Evolutionary conservation across 345 rosid genomes (phyloP).

Genomic region (Erodium maritimum): DNA sequence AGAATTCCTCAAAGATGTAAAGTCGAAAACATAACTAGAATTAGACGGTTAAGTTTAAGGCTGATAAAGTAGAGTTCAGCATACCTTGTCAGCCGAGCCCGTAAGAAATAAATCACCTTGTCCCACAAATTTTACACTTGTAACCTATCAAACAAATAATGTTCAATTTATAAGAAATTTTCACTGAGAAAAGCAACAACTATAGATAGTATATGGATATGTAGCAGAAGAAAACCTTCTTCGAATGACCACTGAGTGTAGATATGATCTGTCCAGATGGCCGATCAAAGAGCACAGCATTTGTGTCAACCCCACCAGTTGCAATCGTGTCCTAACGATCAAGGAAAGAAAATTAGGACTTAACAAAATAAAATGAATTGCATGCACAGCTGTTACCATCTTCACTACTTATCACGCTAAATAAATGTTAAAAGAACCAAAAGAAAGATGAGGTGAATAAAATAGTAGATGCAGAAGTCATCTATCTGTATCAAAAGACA

Average conservation of each 20-base stretch:
- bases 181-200: neutral
- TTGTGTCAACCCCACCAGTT: slow-evolving; percentile 85
- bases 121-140: slow-evolving; percentile 76
- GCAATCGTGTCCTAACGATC: slow-evolving; percentile 65
- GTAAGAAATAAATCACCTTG: slow-evolving; percentile 53
- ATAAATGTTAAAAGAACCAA: neutral
- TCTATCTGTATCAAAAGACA: neutral
- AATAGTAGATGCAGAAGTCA: neutral
- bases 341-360: slow-evolving; percentile 5
- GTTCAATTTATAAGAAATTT: slow-evolving; percentile 6
- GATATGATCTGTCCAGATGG: slow-evolving; percentile 81
- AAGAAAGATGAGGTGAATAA: neutral
- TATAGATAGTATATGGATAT: too few species aligned
- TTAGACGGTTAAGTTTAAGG: neutral
- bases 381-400: neutral
- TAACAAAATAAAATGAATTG: too few species aligned
- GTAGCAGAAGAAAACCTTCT: slow-evolving; percentile 47
- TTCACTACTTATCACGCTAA: neutral
- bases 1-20: too few species aligned
- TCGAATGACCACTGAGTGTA: slow-evolving; percentile 84
- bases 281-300: slow-evolving; percentile 77
- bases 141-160: slow-evolving; percentile 45
- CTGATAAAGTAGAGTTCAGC: slow-evolving; percentile 2
- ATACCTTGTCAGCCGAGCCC: slow-evolving; percentile 85
- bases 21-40: too few species aligned